These are phyloP conservation scores for Diaporthe longicolla DNA, from an alignment of 2,329 filamentous ascomycete genomes.

Conservation along the genomic window DNA sequence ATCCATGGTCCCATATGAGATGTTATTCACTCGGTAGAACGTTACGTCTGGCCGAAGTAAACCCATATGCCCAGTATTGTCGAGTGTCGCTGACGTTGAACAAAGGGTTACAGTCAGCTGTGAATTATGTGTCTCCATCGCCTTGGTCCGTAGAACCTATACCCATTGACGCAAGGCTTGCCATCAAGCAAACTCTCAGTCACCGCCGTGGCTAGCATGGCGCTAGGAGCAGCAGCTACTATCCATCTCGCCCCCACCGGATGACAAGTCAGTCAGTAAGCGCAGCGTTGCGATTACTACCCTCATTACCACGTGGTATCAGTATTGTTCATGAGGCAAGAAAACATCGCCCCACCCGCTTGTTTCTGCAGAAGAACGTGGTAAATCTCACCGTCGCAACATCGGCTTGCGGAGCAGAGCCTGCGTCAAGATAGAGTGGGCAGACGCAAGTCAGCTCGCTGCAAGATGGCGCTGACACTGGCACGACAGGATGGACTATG, in stretches of 20 bases:
- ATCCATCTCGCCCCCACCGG: neutral
- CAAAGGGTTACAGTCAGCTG: neutral
- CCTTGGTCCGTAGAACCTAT: neutral
- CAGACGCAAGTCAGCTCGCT: neutral
- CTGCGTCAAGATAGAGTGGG: neutral
- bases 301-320: constrained; percentile 3
- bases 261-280: neutral
- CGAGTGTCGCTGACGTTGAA: neutral
- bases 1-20: neutral
- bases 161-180: neutral
- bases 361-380: neutral
- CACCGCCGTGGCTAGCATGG: neutral
- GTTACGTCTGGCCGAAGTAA: neutral
- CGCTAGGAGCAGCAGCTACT: neutral
- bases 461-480: neutral
- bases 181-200: neutral
- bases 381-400: neutral
- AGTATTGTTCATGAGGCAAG: neutral
- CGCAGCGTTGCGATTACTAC: neutral
- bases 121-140: neutral
- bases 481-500: neutral
- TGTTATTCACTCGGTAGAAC: neutral
- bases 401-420: too few relatives aligned
- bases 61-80: neutral
- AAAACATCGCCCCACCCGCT: neutral